Conservation (phyloP, 2,329 filamentous ascomycete species). For the Aspergillus persii region DNA sequence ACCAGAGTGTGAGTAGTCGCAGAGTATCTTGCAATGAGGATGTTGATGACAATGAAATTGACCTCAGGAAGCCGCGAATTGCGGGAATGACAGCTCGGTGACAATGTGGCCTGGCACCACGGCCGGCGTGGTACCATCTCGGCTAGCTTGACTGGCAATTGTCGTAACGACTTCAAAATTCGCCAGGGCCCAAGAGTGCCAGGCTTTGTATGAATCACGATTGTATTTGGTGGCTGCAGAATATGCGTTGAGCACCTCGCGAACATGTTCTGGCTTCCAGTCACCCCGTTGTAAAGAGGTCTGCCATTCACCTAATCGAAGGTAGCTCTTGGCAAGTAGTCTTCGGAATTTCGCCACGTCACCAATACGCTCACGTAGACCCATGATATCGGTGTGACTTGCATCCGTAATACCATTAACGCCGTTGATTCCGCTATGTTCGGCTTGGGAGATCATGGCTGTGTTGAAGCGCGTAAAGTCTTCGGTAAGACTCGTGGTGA, state of each 20-base stretch:
- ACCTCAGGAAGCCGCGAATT: slow-evolving; percentile 94
- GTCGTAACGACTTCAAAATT: slow-evolving; percentile 98
- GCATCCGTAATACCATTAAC: slow-evolving; percentile 48
- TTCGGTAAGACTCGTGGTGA: slow-evolving; percentile 59
- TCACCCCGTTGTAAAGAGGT: slow-evolving; percentile 79
- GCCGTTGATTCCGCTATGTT: slow-evolving; percentile 45
- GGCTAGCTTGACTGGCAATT: slow-evolving; percentile 65
- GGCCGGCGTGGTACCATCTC: slow-evolving; percentile 47
- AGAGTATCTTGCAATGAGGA: slow-evolving; percentile 96
- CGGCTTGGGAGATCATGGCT: slow-evolving; percentile 35
- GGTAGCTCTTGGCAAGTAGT: slow-evolving; percentile 89
- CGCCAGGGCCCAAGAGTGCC: slow-evolving; percentile 96
- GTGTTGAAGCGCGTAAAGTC: slow-evolving; percentile 53
- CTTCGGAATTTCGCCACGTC: slow-evolving; percentile 60
- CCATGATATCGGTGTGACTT: slow-evolving; percentile 39
- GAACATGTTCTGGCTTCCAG: slow-evolving; percentile 82
- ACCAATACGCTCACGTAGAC: slow-evolving; percentile 40
- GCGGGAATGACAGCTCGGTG: slow-evolving; percentile 85
- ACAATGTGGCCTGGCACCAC: slow-evolving; percentile 66
- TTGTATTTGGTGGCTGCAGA: slow-evolving; percentile 91
- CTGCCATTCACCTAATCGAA: slow-evolving; percentile 96
- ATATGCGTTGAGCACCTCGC: slow-evolving; percentile 88
- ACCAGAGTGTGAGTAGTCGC: slow-evolving; percentile 90
- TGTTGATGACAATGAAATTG: slow-evolving; percentile 84
- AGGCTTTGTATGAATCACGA: slow-evolving; percentile 95